Conservation (phyloP, 1,284 basidiomycete genomes). For the Puccinia triticina region DNA sequence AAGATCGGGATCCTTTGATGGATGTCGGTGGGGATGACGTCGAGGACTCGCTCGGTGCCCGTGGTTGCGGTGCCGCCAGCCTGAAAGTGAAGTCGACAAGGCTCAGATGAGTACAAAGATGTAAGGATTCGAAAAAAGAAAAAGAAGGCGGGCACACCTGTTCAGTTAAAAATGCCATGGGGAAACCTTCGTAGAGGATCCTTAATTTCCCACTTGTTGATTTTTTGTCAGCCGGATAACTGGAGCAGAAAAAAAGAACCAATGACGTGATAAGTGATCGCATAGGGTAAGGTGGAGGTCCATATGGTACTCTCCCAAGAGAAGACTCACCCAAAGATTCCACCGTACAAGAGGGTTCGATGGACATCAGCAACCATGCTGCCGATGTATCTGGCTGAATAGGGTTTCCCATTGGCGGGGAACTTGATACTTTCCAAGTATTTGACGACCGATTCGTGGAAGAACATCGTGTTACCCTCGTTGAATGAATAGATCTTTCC, state of each 20-base stretch:
- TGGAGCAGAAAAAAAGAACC: neutral
- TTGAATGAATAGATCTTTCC: conserved; percentile 99
- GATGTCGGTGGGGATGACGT: conserved; percentile 83
- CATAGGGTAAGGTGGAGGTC: neutral
- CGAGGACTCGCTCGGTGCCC: conserved; percentile 85
- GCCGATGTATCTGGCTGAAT: conserved; percentile 81
- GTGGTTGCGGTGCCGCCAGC: conserved; percentile 96
- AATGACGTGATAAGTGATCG: neutral
- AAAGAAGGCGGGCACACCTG: conserved; percentile 69
- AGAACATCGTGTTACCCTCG: conserved; percentile 95
- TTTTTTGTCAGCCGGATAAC: conserved; percentile 96
- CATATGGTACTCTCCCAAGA: neutral
- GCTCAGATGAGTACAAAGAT: neutral
- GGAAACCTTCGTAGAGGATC: conserved; percentile 96
- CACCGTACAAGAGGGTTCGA: conserved; percentile 93
- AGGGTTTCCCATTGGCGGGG: conserved; percentile 59
- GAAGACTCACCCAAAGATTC: conserved; percentile 76
- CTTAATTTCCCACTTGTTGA: conserved; percentile 92
- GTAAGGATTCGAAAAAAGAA: conserved; percentile 18
- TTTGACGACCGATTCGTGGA: conserved; percentile 78
- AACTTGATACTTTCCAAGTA: conserved; percentile 96
- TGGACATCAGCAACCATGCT: conserved; percentile 99
- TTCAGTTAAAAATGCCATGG: conserved; percentile 96
- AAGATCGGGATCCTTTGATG: conserved; percentile 94
- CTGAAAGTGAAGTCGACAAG: conserved; percentile 61